Conservation (phyloP, 495 filamentous ascomycete species). For the Usnea hakonensis region DNA sequence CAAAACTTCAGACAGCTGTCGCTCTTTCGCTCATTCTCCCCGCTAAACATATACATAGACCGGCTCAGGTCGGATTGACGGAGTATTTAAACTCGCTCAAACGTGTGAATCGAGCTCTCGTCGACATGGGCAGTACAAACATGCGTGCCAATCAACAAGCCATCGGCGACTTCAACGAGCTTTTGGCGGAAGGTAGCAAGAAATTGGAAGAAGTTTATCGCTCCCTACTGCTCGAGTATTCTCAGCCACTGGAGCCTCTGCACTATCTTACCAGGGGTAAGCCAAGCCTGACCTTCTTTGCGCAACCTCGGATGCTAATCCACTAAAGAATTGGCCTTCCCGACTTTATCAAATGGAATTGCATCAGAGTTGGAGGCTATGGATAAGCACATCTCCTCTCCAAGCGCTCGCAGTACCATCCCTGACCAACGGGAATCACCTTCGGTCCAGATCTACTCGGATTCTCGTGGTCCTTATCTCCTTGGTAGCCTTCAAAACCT, state of each 20-base stretch:
- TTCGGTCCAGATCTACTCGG: slow-evolving; percentile 72
- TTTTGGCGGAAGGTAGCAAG: slow-evolving; percentile 68
- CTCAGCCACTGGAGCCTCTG: slow-evolving; percentile 72
- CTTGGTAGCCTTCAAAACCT: slow-evolving; percentile 71
- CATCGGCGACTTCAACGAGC: slow-evolving; percentile 65
- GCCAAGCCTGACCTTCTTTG: slow-evolving; percentile 31
- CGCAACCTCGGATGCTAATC: slow-evolving; percentile 16
- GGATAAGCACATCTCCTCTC: slow-evolving; percentile 48
- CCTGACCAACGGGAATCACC: slow-evolving; percentile 45
- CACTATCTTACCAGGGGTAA: slow-evolving; percentile 88
- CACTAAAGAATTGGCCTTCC: slow-evolving; percentile 55
- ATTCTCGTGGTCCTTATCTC: slow-evolving; percentile 79
- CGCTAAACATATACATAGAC: slow-evolving; percentile 40
- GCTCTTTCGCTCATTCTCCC: not conserved
- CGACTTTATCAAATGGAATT: slow-evolving; percentile 50
- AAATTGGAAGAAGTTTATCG: slow-evolving; percentile 79
- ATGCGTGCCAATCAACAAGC: slow-evolving; percentile 86
- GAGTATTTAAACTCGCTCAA: slow-evolving; percentile 88
- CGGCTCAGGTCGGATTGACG: slow-evolving; percentile 66
- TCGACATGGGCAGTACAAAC: slow-evolving; percentile 76
- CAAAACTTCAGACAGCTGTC: not conserved
- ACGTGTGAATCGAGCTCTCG: slow-evolving; percentile 71
- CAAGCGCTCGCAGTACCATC: slow-evolving; percentile 41
- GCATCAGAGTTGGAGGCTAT: slow-evolving; percentile 51
- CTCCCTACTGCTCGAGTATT: slow-evolving; percentile 62